These are phyloP conservation scores for Panaeolus cyanescens DNA, from an alignment of 768 basidiomycete species.

Conservation along the genomic window DNA sequence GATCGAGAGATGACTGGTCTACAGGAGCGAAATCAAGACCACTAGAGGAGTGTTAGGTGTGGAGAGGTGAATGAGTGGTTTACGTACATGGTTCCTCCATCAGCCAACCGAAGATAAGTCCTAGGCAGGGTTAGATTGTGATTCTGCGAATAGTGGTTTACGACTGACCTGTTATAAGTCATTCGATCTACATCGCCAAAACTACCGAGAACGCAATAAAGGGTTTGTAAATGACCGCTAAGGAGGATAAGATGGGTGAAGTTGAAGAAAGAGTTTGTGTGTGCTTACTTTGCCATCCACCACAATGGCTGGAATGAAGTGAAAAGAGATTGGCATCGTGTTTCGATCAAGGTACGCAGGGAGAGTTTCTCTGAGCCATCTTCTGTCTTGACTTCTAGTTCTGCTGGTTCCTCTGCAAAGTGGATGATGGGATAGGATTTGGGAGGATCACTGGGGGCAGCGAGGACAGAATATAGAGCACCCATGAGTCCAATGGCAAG, in stretches of 20 bases:
- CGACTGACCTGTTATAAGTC: constrained; percentile 52
- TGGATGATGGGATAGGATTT: constrained; percentile 32
- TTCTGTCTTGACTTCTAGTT: constrained; percentile 33
- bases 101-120: constrained; percentile 50
- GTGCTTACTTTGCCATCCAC: constrained; percentile 50
- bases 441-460: constrained; percentile 18
- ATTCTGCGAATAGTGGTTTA: neutral
- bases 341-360: constrained; percentile 39
- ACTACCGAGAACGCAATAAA: constrained; percentile 60
- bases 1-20: constrained; percentile 34
- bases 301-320: constrained; percentile 44
- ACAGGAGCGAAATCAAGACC: constrained; percentile 68
- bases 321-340: constrained; percentile 44
- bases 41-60: constrained; percentile 29
- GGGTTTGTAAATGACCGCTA: constrained; percentile 67
- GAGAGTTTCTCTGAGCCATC: constrained; percentile 37
- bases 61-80: neutral
- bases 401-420: constrained; percentile 40
- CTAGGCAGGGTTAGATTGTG: constrained; percentile 21
- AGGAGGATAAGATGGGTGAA: neutral
- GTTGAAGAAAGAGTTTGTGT: neutral
- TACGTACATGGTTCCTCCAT: constrained; percentile 68
- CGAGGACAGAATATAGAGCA: constrained; percentile 29
- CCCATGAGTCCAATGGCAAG: constrained; percentile 36
- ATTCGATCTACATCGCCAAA: constrained; percentile 59